Conservation (phyloP, 2,329 filamentous ascomycete species). For the Pleoardoris graminearum region DNA sequence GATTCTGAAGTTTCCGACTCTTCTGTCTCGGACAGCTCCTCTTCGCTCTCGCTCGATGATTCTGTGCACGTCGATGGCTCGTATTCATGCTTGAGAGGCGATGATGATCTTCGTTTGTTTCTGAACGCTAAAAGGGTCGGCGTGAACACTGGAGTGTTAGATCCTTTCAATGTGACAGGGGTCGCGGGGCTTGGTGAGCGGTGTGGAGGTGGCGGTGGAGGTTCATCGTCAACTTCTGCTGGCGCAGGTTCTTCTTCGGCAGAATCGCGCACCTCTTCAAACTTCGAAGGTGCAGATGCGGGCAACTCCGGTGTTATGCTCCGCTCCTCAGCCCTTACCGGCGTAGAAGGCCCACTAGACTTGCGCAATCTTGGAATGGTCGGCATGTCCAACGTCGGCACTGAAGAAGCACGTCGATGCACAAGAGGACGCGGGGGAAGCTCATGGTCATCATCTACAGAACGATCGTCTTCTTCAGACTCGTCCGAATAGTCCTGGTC, state of each 20-base stretch:
- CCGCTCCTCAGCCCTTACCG: constrained; percentile 21
- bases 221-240: constrained; percentile 28
- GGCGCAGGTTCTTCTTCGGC: constrained; percentile 17
- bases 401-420: constrained; percentile 53
- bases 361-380: constrained; percentile 51
- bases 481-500: constrained; percentile 40
- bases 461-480: constrained; percentile 36
- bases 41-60: constrained; percentile 62
- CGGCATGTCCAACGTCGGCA: constrained; percentile 52
- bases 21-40: constrained; percentile 57
- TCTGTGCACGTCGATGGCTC: constrained; percentile 77
- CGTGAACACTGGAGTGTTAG: constrained; percentile 52
- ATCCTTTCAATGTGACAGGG: constrained; percentile 50
- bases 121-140: constrained; percentile 50
- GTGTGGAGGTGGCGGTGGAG: constrained; percentile 56
- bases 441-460: constrained; percentile 24
- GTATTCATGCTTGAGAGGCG: constrained; percentile 95
- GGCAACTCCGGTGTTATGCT: constrained; percentile 23
- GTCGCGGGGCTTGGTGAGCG: constrained; percentile 57
- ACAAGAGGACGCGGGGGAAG: constrained; percentile 39
- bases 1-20: constrained; percentile 54
- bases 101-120: constrained; percentile 75
- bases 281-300: constrained; percentile 34
- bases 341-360: constrained; percentile 45
- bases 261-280: constrained; percentile 26